Evolutionary conservation across 176 grass and related monocot species (phyloP), one percentile per base, ranked within the genome.

Genomic region (Carex littledalei): DNA sequence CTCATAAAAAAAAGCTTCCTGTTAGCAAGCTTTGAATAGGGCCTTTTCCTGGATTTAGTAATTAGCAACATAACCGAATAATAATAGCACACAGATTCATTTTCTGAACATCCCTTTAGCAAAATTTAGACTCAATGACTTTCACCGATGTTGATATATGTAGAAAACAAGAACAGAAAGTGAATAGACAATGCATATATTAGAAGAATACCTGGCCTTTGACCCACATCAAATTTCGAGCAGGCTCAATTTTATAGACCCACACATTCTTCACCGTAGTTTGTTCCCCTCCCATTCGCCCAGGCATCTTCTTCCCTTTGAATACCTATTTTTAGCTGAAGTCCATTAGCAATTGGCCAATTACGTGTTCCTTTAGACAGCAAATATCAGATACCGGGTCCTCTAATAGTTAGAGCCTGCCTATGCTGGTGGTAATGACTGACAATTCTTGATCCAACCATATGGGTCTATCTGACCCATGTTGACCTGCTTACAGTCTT

Each of bases 271-370:
- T 94, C 49, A 96, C 91, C 0, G 93, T 99, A 13, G 90, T 85
- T 76, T 95, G 93, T 52, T 89, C 91, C 55, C 91, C 97, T 87
- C 97, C 97, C 97, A 99, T 99, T 59, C 90, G 86, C 12, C 97
- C 97, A 86, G 96, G 84, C 91, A 95, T 99, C 81, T 99, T 99
- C 82, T 87, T 88, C 47, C 91, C 94, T 94, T 99, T 99, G 83
- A 95, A 99, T 63, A 99, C 97, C 97, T 99, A 90, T 64, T 88
- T 87, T 57, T 0, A 34, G 22, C 15, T 2, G 26, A 57, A 22
- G 0, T 72, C 17, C 37, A 47, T 34, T 1, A 78, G 13, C 5
- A 78, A 31, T 78, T 78, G 8, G 22, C 13, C 17, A 62, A 86
- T 68, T 71, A 80, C 31, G 12, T 75, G 29, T 62, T 70, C 35